Base-by-base conservation (phyloP, 2,329 filamentous ascomycete genomes). In the Samsoniella hepiali region DNA sequence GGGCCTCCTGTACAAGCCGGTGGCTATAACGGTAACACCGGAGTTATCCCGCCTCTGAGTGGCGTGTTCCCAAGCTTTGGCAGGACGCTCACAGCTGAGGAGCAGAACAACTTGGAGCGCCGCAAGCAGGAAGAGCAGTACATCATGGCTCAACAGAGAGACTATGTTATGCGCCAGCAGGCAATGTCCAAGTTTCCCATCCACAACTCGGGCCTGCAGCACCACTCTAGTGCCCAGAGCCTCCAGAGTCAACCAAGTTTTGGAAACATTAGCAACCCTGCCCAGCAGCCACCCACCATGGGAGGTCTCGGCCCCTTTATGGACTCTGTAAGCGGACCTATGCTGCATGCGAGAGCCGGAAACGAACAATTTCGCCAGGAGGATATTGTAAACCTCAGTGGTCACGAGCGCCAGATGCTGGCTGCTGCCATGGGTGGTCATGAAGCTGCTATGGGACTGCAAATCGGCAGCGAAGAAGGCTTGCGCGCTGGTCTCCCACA, bases 81-180 rank as follows among this genome's bases (percentile, higher is more conserved):
- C 6, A 56, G 95, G 8, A 99, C 96, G 1, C 81, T 99, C 69
- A 99, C 96, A 9, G 95, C 95, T 0, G 94, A 98, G 72, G 95
- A 99, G 76, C 95, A 99, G 74, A 99, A 99, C 77, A 96, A 96
- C 45, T 81, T 99, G 1, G 95, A 99, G 78, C 87, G 95, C 61
- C 85, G 95, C 59, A 99, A 99, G 80, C 95, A 99, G 75, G 95
- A 99, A 76, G 96, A 99, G 72, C 95, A 99, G 74, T 97, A 95
- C 74, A 82, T 96, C 42, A 96, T 98, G 87, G 95, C 96, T 53
- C 89, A 95, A 49, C 95, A 99, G 75, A 92, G 97, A 69, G 95
- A 99, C 74, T 91, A 92, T 69, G 84, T 97, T 62, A 90, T 93
- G 67, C 91, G 93, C 67, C 93, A 96, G 72, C 93, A 96, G 71